phyloP scores from a whole-genome alignment of 2,329 filamentous ascomycete species.

The Ramularia collo-cygni region DNA sequence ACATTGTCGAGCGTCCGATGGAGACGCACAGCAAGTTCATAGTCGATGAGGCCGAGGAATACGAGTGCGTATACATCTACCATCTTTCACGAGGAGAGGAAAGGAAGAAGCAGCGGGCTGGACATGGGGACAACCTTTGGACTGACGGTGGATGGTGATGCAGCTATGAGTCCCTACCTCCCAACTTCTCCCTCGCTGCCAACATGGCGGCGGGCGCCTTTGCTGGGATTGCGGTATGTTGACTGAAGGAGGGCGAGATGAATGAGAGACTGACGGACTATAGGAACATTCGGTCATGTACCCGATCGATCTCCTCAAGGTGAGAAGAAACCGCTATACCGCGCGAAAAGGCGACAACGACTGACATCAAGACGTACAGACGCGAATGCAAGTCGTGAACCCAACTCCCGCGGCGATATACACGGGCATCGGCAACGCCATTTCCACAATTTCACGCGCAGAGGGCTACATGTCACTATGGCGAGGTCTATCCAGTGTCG shows the following conservation, averaged over 20 bases:
- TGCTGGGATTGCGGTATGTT: conserved; percentile 82
- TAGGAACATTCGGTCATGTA: conserved; percentile 99
- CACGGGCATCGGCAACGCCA: conserved; percentile 83
- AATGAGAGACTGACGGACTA: conserved; percentile 14
- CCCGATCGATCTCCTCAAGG: conserved; percentile 95
- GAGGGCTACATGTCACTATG: conserved; percentile 90
- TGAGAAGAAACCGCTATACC: conserved; percentile 36
- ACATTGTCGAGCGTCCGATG: conserved; percentile 13
- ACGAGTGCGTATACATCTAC: conserved; percentile 26
- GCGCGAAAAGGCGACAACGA: conserved; percentile 3
- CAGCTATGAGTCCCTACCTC: conserved; percentile 86
- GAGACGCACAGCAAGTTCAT: conserved; percentile 28
- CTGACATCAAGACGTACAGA: conserved; percentile 48
- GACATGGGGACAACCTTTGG: conserved; percentile 8
- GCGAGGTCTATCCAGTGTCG: conserved; percentile 93
- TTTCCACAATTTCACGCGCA: conserved; percentile 81
- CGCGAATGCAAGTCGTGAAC: conserved; percentile 94
- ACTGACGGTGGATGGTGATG: conserved; percentile 15
- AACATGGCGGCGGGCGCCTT: conserved; percentile 97
- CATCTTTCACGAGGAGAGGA: conserved; percentile 1
- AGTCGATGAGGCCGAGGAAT: conserved; percentile 30
- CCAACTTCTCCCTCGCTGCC: conserved; percentile 86
- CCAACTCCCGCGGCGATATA: conserved; percentile 75
- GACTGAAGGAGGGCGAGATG: conserved; percentile 1
- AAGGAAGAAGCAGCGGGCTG: not conserved